Evolutionary conservation across 352 stramenopile species (phyloP), one percentile per base, ranked within the genome.

Genomic region (Globisporangium uncinulatum): DNA sequence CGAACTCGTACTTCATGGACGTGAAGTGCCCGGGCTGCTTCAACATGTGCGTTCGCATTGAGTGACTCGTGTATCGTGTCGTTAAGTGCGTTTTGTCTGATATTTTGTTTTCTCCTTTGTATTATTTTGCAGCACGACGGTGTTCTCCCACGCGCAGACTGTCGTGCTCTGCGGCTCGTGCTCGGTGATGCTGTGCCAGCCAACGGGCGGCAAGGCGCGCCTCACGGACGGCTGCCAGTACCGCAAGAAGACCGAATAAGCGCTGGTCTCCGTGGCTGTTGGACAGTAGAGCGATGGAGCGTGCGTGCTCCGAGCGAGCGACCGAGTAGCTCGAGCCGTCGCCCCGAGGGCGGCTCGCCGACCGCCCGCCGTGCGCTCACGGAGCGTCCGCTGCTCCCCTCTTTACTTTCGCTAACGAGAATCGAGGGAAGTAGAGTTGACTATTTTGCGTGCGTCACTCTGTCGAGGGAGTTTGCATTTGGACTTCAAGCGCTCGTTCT

Each of bases 21-120:
- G 98, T 99, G 62, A 99, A 99, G 81, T 99, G 97, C 86, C 96
- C 96, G 49, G 97, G 97, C 74, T 99, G 97, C 93, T 99, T 99
- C 85, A 98, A 99, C 87, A 99, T 99, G 75, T 87, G 71, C 31
- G 74, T 68, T 6, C 13, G 39, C 13, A 15, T n/a, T 46, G 41
- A 20, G 4, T 46, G 41, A 6, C 41, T 46, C 14, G 41, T 46
- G 39, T 51, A 13, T 11, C 19, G 7, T 19, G 20, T 31, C n/a
- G 0, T 5, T 8, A 32, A 6, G 20, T 34, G 45, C 45, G 24
- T 52, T 9, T 29, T 51, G 3, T 51, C 39, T 17, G 19, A 47
- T 39, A 32, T 20, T 56, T 34, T 15, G 4, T 51, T 24, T 36
- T 20, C 52, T 53, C 20, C 52, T 48, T 21, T 1, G 20, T n/a